Conservation (phyloP, 495 filamentous ascomycete species). For the Parachaetomium inaequale region DNA sequence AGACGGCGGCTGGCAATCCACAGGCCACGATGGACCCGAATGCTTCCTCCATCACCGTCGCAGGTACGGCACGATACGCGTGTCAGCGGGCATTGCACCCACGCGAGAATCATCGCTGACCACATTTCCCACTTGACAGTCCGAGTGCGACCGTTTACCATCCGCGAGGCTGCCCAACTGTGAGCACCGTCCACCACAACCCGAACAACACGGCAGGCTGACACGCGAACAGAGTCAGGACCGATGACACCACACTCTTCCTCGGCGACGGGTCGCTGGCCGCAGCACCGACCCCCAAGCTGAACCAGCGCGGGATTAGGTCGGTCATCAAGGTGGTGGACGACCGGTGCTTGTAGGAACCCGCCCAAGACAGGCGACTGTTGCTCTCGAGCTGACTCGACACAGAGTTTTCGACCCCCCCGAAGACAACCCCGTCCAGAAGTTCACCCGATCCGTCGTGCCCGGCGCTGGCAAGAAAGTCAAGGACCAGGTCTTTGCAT, state of each 20-base stretch:
- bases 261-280: conserved; percentile 93
- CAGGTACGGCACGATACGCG: conserved; percentile 39
- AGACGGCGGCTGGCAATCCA: conserved; percentile 17
- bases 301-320: conserved; percentile 80
- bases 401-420: conserved; percentile 94
- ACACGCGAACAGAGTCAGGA: conserved; percentile 55
- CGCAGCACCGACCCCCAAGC: conserved; percentile 73
- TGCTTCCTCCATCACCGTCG: conserved; percentile 58
- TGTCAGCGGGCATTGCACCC: neutral
- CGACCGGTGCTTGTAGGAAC: conserved; percentile 85
- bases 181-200: conserved; percentile 29
- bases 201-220: conserved; percentile 3
- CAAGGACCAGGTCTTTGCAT: conserved; percentile 97
- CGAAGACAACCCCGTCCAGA: conserved; percentile 92
- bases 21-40: conserved; percentile 38
- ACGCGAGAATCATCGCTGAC: neutral
- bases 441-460: conserved; percentile 78
- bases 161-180: conserved; percentile 66
- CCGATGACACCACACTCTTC: conserved; percentile 85
- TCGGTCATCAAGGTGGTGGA: conserved; percentile 95
- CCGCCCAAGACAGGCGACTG: neutral
- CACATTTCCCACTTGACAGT: conserved; percentile 51
- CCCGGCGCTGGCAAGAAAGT: conserved; percentile 82
- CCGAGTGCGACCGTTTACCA: conserved; percentile 91
- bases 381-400: conserved; percentile 5